Evolutionary conservation across 495 filamentous ascomycete species (phyloP), one percentile per base, ranked within the genome.

Genomic region (Talaromyces borbonicus): DNA sequence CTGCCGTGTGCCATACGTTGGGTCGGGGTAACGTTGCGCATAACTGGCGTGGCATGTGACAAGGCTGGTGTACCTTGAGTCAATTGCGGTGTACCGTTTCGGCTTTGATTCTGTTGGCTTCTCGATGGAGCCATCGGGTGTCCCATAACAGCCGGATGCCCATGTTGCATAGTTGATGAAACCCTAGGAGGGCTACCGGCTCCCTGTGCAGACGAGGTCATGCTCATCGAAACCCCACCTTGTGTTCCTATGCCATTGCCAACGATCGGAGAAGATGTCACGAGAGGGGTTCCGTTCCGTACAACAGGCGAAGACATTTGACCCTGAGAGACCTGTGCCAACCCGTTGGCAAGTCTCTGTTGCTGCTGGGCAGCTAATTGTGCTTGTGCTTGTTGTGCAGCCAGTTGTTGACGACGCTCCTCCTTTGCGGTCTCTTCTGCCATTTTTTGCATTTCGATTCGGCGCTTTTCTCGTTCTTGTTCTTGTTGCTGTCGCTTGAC

Each of bases 61-160:
- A 90, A 81, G 47, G 81, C 84, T 11, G 89, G 89, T 0, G 88
- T 93, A 15, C 80, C 75, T 47, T 81, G 83, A 8, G 77, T 73
- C 72, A 93, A 83, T 49, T 86, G 80, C 4, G 90, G 90, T 5
- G 90, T 96, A 9, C 82, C 83, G 27, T 85, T 81, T 39, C 73
- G 68, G 56, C 78, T 80, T 45, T 81, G 77, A 49, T 83, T 80
- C 58, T 90, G 87, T 53, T 93, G 87, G 56, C 88, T 94, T 46
- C 77, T 70, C 27, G 86, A 81, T 18, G 83, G 72, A 8, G 73
- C 81, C 87, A 93, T 94, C 35, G 70, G 77, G 47, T 80, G 72
- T 11, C 78, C 68, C 69, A 82, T 80, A 18, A 83, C 73, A 60
- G 78, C 81, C 0, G 77, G 73, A 36, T 79, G 77, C 25, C 82